A percentile compares a stretch with the other conserved stretches of the same genome.
Evolutionary conservation across 225 moss, liverwort and hornwort species (phyloP).

Genomic region (Pseudoscleropodium purum): DNA sequence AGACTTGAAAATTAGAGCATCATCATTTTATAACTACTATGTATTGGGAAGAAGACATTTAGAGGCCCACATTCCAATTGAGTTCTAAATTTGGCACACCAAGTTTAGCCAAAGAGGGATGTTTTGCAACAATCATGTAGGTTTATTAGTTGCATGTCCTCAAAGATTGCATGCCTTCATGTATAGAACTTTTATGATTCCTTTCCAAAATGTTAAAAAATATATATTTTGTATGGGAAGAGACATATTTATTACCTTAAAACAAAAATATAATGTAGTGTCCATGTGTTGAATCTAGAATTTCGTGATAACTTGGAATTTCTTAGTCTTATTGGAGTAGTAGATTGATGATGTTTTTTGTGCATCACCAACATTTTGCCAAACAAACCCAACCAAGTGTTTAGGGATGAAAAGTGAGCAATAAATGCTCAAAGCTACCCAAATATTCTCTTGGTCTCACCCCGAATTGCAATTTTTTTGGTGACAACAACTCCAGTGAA

Average conservation of each 20-base stretch:
- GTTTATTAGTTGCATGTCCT: not conserved
- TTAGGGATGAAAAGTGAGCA: rapidly evolving
- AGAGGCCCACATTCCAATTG: rapidly evolving
- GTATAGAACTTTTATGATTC: not conserved
- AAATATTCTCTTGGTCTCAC: not conserved
- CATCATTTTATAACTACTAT: not conserved
- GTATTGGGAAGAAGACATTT: not conserved
- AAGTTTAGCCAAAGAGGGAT: rapidly evolving
- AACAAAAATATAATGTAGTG: rapidly evolving
- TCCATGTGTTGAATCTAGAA: rapidly evolving
- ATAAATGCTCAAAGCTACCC: not conserved
- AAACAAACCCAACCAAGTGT: not conserved
- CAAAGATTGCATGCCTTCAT: not conserved
- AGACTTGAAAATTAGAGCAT: not conserved
- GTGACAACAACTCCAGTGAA: rapidly evolving
- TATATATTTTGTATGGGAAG: no score
- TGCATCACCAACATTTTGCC: rapidly evolving
- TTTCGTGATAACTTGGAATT: not conserved
- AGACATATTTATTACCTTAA: rapidly evolving
- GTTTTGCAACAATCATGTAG: rapidly evolving
- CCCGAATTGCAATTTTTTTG: rapidly evolving
- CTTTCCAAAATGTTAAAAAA: no score
- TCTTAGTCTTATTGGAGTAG: rapidly evolving
- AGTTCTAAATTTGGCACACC: not conserved
- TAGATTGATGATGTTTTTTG: rapidly evolving